Evolutionary conservation across 306 rosid species (phyloP).

Genomic region (Vigna reflexopilosa): DNA sequence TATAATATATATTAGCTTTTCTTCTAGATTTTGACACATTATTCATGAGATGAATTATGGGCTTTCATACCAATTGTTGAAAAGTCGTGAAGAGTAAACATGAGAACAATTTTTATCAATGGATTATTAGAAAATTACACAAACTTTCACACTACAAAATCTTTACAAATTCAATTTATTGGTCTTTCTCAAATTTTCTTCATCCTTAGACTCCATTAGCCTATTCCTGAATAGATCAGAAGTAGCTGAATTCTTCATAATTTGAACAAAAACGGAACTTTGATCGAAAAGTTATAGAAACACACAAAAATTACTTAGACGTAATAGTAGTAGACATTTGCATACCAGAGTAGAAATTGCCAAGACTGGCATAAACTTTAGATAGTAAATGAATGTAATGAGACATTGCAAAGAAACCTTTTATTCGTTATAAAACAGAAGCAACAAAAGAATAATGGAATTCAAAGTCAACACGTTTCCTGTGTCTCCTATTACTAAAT

Average conservation of each 20-base stretch:
- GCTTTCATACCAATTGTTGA: no score
- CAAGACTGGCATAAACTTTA: background rate
- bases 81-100: no score
- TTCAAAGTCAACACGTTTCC: constrained; percentile 9
- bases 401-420: background rate
- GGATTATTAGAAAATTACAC: no score
- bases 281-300: background rate
- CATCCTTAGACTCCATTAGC: no score
- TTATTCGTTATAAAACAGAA: background rate
- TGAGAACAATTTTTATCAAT: no score
- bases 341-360: background rate
- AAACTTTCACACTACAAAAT: no score
- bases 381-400: background rate
- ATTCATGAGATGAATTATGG: background rate
- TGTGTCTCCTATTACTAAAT: constrained; percentile 11
- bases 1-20: background rate
- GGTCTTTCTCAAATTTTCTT: no score
- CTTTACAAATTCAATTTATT: no score
- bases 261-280: background rate
- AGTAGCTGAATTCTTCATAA: constrained; percentile 2
- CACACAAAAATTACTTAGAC: constrained; percentile 1
- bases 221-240: background rate
- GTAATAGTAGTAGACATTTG: background rate
- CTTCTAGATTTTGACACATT: background rate
- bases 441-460: constrained; percentile 13